Conservation (phyloP, 257 asterid genomes). For the Catharanthus roseus region DNA sequence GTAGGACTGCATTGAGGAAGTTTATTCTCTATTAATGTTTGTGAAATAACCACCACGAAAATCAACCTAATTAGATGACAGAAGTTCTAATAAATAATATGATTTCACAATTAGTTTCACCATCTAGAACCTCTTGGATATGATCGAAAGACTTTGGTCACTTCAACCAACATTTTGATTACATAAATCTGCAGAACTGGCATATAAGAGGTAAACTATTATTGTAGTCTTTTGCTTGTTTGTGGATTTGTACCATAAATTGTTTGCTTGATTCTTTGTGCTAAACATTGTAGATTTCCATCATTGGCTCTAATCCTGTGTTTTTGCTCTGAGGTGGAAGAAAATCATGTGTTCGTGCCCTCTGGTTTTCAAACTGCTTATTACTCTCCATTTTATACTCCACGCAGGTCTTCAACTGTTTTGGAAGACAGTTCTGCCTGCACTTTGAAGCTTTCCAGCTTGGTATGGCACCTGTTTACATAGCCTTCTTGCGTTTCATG, state of each 20-base stretch:
- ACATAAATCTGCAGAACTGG: background rate
- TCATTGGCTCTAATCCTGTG: too few species aligned
- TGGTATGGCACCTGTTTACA: slow-evolving; percentile 67
- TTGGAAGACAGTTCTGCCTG: slow-evolving; percentile 65
- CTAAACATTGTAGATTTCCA: background rate
- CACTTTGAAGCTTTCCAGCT: slow-evolving; percentile 83
- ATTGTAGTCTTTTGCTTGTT: background rate
- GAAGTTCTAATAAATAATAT: background rate
- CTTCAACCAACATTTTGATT: background rate
- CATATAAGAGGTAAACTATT: background rate
- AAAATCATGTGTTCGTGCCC: background rate
- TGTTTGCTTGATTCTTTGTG: background rate
- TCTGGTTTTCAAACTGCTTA: background rate
- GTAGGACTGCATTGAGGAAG: background rate
- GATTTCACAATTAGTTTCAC: background rate
- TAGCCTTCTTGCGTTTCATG: slow-evolving; percentile 89
- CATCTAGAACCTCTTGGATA: background rate
- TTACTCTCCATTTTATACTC: background rate
- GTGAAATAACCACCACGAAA: background rate
- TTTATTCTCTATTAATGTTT: background rate
- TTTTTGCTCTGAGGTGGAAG: background rate
- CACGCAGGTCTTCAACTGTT: slow-evolving; percentile 79
- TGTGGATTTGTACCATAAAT: background rate
- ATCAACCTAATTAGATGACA: background rate
- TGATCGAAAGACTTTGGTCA: background rate